These are phyloP conservation scores for Cutaneotrichosporon sp. DNA, from an alignment of 1,284 basidiomycete genomes.

Conservation along the genomic window DNA sequence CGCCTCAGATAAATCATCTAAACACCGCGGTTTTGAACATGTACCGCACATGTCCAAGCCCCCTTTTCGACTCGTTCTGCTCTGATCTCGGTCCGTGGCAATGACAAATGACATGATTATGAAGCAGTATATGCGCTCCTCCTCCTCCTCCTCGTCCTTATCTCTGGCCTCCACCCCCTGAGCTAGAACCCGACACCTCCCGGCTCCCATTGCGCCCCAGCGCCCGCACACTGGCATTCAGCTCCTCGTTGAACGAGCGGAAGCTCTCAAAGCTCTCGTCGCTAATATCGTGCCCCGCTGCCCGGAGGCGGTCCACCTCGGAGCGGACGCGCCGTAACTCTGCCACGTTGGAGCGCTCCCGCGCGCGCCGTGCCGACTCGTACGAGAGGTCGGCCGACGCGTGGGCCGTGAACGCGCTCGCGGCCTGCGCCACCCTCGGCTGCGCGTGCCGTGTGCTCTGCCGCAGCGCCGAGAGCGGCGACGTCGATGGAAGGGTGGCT, in stretches of 20 bases:
- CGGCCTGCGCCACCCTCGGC: not conserved
- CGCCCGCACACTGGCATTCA: not conserved
- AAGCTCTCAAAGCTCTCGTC: constrained; percentile 11
- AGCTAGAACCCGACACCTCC: not conserved
- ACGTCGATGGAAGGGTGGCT: not conserved
- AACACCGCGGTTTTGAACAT: too few species aligned
- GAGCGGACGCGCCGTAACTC: constrained; percentile 15
- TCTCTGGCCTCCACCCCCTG: not conserved
- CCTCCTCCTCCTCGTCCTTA: not conserved
- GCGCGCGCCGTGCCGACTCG: constrained; percentile 14
- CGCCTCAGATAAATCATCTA: too few species aligned
- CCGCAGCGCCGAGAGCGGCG: not conserved
- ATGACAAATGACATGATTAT: too few species aligned
- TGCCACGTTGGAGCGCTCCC: constrained; percentile 11
- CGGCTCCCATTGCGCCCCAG: not conserved
- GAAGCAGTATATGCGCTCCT: too few species aligned
- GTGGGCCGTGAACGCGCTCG: constrained; percentile 12
- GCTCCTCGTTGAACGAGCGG: not conserved
- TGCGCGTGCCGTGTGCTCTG: not conserved
- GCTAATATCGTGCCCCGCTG: not conserved
- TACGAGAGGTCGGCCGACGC: constrained; percentile 15
- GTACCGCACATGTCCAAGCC: too few species aligned
- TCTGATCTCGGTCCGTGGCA: too few species aligned
- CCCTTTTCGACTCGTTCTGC: too few species aligned
- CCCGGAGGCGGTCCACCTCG: constrained; percentile 7